phyloP scores from a whole-genome alignment of 2,329 filamentous ascomycete genomes.

The Trichophyton equinum region DNA sequence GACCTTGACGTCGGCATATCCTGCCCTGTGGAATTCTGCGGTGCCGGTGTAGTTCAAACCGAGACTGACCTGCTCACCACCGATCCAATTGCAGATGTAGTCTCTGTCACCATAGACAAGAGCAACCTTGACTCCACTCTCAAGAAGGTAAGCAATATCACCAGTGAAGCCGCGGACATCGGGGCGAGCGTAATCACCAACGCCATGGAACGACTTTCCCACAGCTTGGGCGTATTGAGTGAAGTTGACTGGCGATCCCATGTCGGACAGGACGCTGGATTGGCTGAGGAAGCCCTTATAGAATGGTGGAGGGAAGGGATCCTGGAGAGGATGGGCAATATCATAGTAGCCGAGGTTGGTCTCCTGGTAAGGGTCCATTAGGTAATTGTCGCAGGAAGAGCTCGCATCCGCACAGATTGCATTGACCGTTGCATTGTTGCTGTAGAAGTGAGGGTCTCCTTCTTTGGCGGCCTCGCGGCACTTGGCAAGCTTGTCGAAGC shows the following conservation, averaged over 20 bases:
- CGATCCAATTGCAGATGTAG: constrained; percentile 41
- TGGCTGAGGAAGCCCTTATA: constrained; percentile 46
- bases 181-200: constrained; percentile 37
- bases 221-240: constrained; percentile 36
- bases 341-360: constrained; percentile 44
- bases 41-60: constrained; percentile 32
- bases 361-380: constrained; percentile 35
- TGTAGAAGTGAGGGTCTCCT: constrained; percentile 40
- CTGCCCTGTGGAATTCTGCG: constrained; percentile 31
- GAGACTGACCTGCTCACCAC: constrained; percentile 37
- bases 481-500: constrained; percentile 40
- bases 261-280: constrained; percentile 42
- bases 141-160: constrained; percentile 40
- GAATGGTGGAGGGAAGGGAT: constrained; percentile 43
- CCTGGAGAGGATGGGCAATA: constrained; percentile 39
- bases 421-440: constrained; percentile 36
- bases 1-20: constrained; percentile 29
- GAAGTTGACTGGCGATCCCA: constrained; percentile 51
- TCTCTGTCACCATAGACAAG: constrained; percentile 49
- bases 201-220: constrained; percentile 33
- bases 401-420: constrained; percentile 34
- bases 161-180: constrained; percentile 10
- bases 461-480: constrained; percentile 38
- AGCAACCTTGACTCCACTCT: constrained; percentile 45
- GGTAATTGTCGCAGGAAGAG: constrained; percentile 28